Evolutionary conservation across 2,329 filamentous ascomycete genomes (phyloP), one percentile per base, ranked within the genome.

Genomic region (Fusarium secorum): DNA sequence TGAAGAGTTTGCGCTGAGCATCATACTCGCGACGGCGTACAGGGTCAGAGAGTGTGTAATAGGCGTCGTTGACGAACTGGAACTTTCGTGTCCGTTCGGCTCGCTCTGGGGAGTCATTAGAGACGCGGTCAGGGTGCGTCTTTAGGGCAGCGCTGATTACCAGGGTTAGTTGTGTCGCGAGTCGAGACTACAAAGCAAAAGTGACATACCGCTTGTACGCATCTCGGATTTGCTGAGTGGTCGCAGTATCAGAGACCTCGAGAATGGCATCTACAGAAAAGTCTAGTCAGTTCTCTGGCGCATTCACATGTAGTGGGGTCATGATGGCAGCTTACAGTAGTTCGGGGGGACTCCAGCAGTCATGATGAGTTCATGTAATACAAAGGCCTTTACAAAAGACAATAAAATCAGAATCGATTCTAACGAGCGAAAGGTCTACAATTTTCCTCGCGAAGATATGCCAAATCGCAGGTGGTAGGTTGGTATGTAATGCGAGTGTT

Each of bases 21-120:
- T 98, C 95, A 83, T 98, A 98, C 65, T 97, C 94, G 67, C 89
- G 87, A 57, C 95, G 90, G 32, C 95, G 89, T 0, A 85, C 82
- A 13, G 90, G 78, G 79, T 98, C 95, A 0, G 93, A 97, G 32
- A 98, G 90, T 1, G 93, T 95, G 81, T 93, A 97, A 85, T 97
- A 97, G 69, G 94, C 94, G 78, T 97, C 94, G 83, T 97, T 97
- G 77, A 97, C 93, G 72, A 93, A 89, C 81, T 97, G 94, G 84
- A 97, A 97, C 79, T 91, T 91, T 77, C 92, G 93, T 10, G 96
- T 99, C 77, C 95, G 92, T 17, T 88, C 81, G 26, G 89, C 81
- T 70, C 95, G 93, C 75, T 98, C 94, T 39, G 95, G 93, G 9
- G 94, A 95, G 81, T 94, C 90, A 72, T 88, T 83, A 32, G 94